Evolutionary conservation across 2,329 filamentous ascomycete genomes (phyloP).

Genomic region (Catunica adiposa): DNA sequence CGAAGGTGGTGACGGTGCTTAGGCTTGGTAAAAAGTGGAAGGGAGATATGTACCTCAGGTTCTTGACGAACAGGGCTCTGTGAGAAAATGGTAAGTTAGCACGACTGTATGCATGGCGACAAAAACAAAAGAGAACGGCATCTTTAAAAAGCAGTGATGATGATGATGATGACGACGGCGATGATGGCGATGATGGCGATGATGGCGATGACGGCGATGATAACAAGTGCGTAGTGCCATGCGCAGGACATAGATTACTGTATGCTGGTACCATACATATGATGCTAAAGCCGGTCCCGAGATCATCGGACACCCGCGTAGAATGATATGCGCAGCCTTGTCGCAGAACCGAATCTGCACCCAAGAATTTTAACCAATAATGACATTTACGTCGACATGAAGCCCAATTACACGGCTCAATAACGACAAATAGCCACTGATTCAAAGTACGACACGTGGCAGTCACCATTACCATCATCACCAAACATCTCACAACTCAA

Average conservation of each 20-base stretch:
- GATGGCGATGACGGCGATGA: background rate
- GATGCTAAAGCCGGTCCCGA: too few species aligned
- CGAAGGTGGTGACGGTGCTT: background rate
- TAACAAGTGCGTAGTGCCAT: background rate
- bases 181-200: too few species aligned
- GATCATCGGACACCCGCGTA: background rate
- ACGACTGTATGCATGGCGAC: background rate
- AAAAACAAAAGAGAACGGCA: background rate
- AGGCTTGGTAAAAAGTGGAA: background rate
- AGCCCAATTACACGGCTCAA: background rate
- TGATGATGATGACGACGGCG: background rate
- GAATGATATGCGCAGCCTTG: constrained; percentile 8
- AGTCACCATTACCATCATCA: too few species aligned
- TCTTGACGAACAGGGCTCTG: constrained; percentile 99
- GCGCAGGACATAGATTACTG: background rate
- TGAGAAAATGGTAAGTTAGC: constrained; percentile 15
- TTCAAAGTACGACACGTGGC: too few species aligned
- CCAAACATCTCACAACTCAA: background rate
- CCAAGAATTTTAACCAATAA: background rate
- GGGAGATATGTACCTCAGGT: constrained; percentile 58
- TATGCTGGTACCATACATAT: too few species aligned
- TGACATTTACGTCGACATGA: background rate
- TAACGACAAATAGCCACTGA: background rate
- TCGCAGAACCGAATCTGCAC: background rate
- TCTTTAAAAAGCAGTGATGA: background rate